phyloP scores from a whole-genome alignment of 192 early-diverging fungal genomes.

The Backusella liffmaniae region DNA sequence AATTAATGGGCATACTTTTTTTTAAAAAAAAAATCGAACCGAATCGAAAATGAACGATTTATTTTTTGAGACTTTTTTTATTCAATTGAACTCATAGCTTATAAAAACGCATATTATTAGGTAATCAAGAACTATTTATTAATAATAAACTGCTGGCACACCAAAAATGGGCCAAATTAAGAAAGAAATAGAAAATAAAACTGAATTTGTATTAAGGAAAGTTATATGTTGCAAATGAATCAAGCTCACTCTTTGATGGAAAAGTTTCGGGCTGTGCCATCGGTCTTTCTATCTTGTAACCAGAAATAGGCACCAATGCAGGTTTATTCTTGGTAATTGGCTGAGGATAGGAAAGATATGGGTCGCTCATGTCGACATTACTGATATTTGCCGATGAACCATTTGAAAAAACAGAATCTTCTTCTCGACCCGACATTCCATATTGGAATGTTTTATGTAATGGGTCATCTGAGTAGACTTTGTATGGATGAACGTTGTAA shows the following conservation, averaged over 20 bases:
- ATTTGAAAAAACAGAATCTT: neutral
- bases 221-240: neutral
- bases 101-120: neutral
- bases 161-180: neutral
- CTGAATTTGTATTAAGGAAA: neutral
- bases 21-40: neutral
- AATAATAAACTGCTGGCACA: neutral
- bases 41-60: neutral
- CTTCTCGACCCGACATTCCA: neutral
- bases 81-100: no score
- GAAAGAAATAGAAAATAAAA: neutral
- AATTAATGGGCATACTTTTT: neutral
- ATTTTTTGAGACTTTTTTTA: neutral
- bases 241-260: neutral
- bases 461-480: neutral
- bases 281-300: neutral
- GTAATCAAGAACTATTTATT: neutral
- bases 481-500: neutral
- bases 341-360: neutral
- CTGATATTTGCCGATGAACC: neutral
- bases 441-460: neutral
- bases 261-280: neutral
- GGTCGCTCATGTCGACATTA: neutral
- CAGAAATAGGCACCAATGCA: constrained; percentile 3
- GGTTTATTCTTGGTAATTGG: neutral